Percentiles rank a stretch among this genome's conserved stretches.
Evolutionary conservation across 345 rosid species (phyloP).

Genomic region (Populus nigra): DNA sequence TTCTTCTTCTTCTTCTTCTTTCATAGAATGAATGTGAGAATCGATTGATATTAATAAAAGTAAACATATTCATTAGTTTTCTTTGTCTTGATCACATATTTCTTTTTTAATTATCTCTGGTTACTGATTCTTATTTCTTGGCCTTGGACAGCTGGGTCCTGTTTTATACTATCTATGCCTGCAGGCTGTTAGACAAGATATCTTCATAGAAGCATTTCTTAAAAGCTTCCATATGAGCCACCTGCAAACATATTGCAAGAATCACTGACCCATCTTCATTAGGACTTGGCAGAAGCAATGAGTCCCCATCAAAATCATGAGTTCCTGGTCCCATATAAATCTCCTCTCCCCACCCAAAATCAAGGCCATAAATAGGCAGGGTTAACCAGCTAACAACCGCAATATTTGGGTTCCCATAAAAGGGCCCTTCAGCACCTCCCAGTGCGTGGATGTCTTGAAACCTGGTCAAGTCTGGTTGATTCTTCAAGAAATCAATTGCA

Average conservation of each 20-base stretch:
- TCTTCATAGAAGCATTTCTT: constrained; percentile 35
- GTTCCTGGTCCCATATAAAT: constrained; percentile 51
- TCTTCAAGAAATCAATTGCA: constrained; percentile 42
- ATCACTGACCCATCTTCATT: constrained; percentile 29
- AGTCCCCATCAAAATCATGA: constrained; percentile 52
- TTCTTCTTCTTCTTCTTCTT: too few species aligned
- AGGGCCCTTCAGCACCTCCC: constrained; percentile 46
- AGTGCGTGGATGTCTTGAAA: constrained; percentile 54
- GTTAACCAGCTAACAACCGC: constrained; percentile 61
- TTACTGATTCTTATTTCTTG: too few species aligned
- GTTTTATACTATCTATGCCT: not conserved
- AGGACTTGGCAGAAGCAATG: constrained; percentile 34
- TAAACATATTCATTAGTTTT: too few species aligned
- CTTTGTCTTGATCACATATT: too few species aligned
- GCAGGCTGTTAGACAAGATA: not conserved
- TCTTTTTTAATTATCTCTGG: too few species aligned
- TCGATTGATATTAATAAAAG: too few species aligned
- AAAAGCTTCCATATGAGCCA: constrained; percentile 33
- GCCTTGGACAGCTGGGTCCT: too few species aligned
- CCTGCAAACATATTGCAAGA: constrained; percentile 36
- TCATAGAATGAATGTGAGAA: too few species aligned
- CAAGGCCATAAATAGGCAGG: constrained; percentile 49
- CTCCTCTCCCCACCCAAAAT: constrained; percentile 67
- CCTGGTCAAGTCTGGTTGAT: constrained; percentile 36
- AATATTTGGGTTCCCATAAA: constrained; percentile 62